Conservation (phyloP, 2,329 filamentous ascomycete genomes). For the Aspergillus hiratsukae region DNA sequence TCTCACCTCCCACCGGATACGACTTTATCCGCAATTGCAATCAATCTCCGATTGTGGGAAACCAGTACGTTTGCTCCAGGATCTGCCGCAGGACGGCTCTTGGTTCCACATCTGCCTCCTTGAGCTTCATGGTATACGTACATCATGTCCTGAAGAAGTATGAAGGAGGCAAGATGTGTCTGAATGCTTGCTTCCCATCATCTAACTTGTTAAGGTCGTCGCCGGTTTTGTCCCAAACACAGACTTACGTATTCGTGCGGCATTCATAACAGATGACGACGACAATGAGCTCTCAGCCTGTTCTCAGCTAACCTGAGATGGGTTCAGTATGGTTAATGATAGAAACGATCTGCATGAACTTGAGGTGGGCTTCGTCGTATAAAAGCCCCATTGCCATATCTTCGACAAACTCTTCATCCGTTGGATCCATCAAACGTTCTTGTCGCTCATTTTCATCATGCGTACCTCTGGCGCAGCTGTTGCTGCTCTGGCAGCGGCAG, state of each 20-base stretch:
- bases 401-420: neutral
- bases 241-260: neutral
- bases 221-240: neutral
- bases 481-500: constrained; percentile 23
- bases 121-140: neutral
- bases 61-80: neutral
- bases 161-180: too few species aligned
- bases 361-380: neutral
- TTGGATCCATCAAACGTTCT: neutral
- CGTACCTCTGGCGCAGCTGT: constrained; percentile 4
- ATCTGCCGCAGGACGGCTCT: neutral
- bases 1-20: neutral
- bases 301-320: neutral
- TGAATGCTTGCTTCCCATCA: too few species aligned
- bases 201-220: too few species aligned
- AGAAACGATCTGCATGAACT: too few species aligned
- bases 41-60: neutral
- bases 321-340: neutral
- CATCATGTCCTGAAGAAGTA: neutral
- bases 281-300: neutral
- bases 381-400: neutral
- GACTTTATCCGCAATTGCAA: neutral
- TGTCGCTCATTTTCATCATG: neutral
- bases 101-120: neutral
- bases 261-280: too few species aligned